Evolutionary conservation across 2,329 filamentous ascomycete species (phyloP), one percentile per base, ranked within the genome.

Genomic region (Arachnopeziza araneosa): DNA sequence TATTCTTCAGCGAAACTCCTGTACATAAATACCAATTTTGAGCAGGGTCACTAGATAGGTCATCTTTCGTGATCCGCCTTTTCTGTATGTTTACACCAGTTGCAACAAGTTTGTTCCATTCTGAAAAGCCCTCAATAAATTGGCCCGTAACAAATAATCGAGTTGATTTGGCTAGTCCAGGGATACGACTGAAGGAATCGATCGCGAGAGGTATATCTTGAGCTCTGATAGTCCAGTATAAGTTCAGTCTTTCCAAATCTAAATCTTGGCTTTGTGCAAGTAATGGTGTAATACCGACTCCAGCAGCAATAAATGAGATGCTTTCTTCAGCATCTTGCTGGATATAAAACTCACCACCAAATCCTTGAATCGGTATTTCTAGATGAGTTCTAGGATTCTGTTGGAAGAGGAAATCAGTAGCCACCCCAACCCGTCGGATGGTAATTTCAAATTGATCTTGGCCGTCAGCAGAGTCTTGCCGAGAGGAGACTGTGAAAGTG

Each of bases 261-360:
- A 91, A 70, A 6, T 80, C 73, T 0, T 75, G 76, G n/a, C 85
- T 79, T 66, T 91, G 88, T 0, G 86, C 84, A n/a, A 96, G 76
- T 2, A 95, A 67, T 1, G 91, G 91, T 26, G 91, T 96, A 62
- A 96, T 90, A 0, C 91, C 91, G 7, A 96, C 89, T 2, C 91
- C 91, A 0, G 84, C 90, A 6, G 90, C 90, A 2, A 96, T 74
- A 65, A 93, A 95, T 0, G 84, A 74, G 32, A 76, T 71, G 50
- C 60, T 56, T 5, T 73, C 69, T 19, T 67, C 67, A 17, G 58
- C 49, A 23, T 36, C 54, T 60, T 71, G 67, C 17, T 72, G 63
- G 24, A 85, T 73, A 19, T 67, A 71, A 63, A 88, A 88, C 17
- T 78, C 77, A 1, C 91, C 91, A 0, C 88, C 90, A 63, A 96